Evolutionary conservation across 371 early-diverging fungal species (phyloP), one percentile per base, ranked within the genome.

Genomic region (Dinochytrium kinnereticum): DNA sequence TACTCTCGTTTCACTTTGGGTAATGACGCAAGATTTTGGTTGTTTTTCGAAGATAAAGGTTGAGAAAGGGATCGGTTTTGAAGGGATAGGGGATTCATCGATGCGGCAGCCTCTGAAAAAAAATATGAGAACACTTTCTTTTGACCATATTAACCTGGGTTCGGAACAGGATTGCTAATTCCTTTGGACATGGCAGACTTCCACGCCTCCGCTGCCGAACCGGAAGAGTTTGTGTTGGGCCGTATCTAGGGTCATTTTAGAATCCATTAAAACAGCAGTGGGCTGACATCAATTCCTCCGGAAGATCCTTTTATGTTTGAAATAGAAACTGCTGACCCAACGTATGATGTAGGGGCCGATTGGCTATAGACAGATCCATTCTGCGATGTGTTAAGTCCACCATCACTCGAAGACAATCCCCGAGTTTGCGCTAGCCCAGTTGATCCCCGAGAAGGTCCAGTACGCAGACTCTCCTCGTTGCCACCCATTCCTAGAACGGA

Each of bases 131-230:
- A 26, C 61, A 15, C 7, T 5, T 5, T 19, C 10, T 2, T 3
- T 15, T 13, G 3, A 28, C 40, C n/a, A 50, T 19, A n/a, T 2
- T 24, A 69, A 80, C 81, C 80, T 19, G 76, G 80, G 67, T 88
- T 88, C 40, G 81, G 72, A 15, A 86, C 80, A 1, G 89, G 89
- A 0, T 76, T 74, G 33, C 87, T 84, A 65, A 88, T 86, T 26
- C 87, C 88, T 65, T 73, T 70, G 33, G 79, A 79, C 21, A 81
- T 55, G 31, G 76, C 78, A 17, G 61, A 68, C 17, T 71, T 61
- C 51, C 72, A 72, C 28, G 76, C 71, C 24, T 68, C 69, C 21
- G 49, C 26, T 26, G 57, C 50, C 36, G 61, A 64, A 15, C 70
- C 34, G 0, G 74, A 38, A 28, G 68, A 59, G 33, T 51, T 24